phyloP scores from a whole-genome alignment of 2,329 filamentous ascomycete species.

The Pleomassaria siparia region DNA sequence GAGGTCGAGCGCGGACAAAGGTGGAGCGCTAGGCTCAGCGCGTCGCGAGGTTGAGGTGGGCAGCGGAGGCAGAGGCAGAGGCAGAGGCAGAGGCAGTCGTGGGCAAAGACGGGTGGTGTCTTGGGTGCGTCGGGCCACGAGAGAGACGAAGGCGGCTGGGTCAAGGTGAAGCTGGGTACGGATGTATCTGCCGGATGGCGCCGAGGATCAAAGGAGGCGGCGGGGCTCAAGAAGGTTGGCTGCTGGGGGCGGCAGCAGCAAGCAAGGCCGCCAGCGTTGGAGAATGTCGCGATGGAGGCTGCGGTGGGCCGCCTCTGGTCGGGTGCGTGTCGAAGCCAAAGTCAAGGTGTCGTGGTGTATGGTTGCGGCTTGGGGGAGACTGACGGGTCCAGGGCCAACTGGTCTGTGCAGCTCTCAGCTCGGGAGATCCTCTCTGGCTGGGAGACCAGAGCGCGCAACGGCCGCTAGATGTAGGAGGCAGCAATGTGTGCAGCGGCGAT shows the following conservation, averaged over 20 bases:
- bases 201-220: background rate
- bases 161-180: background rate
- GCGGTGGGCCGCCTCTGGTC: constrained; percentile 1
- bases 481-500: background rate
- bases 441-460: background rate
- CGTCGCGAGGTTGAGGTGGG: constrained; percentile 31
- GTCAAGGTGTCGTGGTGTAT: constrained; percentile 1
- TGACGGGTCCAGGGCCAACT: background rate
- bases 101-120: too few relatives aligned
- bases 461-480: background rate
- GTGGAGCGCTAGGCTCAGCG: constrained; percentile 30
- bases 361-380: background rate
- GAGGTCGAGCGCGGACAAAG: constrained; percentile 24
- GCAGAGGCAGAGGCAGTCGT: background rate
- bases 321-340: constrained; percentile 1
- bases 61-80: background rate
- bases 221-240: background rate
- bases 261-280: background rate
- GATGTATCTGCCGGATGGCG: background rate
- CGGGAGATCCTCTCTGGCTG: background rate
- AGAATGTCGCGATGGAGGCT: background rate
- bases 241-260: constrained; percentile 1
- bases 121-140: too few relatives aligned
- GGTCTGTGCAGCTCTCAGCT: background rate
- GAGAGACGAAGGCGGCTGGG: too few relatives aligned